Percentiles rank a stretch among this genome's conserved stretches.
These are phyloP conservation scores for Phylloporus arenicola DNA, from an alignment of 768 basidiomycete species.

Conservation along the genomic window DNA sequence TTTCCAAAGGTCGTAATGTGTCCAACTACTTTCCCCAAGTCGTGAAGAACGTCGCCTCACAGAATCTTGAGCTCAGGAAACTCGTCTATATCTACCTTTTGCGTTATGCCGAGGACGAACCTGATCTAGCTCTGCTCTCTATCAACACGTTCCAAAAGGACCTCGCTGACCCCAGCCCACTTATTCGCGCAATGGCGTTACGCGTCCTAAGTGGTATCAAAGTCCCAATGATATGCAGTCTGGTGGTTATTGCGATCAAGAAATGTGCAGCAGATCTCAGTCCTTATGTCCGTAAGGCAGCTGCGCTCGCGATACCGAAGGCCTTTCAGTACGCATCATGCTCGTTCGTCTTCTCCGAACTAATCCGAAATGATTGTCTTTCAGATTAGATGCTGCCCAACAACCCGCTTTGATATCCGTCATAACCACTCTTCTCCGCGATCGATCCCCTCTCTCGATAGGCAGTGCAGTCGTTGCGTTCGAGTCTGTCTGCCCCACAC, in stretches of 20 bases:
- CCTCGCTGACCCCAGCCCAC: constrained; percentile 82
- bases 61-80: constrained; percentile 90
- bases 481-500: constrained; percentile 77
- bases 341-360: constrained; percentile 1
- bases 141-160: constrained; percentile 99
- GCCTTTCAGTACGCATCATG: constrained; percentile 59
- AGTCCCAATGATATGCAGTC: constrained; percentile 80
- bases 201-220: constrained; percentile 89
- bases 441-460: constrained; percentile 81
- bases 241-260: constrained; percentile 84
- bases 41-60: constrained; percentile 93
- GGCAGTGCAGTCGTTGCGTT: constrained; percentile 86
- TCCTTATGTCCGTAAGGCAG: constrained; percentile 92
- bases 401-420: constrained; percentile 66
- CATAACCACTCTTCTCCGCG: constrained; percentile 58
- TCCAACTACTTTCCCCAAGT: constrained; percentile 94
- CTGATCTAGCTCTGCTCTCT: constrained; percentile 89
- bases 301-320: constrained; percentile 85
- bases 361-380: constrained; percentile 1
- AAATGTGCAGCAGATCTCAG: constrained; percentile 90
- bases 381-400: constrained; percentile 70
- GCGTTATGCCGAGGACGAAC: constrained; percentile 88
- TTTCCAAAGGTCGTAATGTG: constrained; percentile 87
- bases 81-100: constrained; percentile 97
- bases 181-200: constrained; percentile 95